Evolutionary conservation across 2,329 filamentous ascomycete genomes (phyloP), one percentile per base, ranked within the genome.

Genomic region (Sporothrix humicola): DNA sequence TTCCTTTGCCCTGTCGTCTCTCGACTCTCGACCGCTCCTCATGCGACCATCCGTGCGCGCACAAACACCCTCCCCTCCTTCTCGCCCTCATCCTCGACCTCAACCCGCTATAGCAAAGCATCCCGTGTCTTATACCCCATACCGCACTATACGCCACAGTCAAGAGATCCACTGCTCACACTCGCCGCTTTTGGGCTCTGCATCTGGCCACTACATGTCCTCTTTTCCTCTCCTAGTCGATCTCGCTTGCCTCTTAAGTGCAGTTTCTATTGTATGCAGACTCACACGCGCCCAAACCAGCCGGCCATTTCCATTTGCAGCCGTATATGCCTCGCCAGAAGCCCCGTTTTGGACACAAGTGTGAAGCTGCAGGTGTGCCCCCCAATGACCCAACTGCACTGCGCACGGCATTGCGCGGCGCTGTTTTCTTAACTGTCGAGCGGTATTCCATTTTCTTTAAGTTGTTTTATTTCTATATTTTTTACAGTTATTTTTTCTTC

Each of bases 51-150:
- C 72, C 72, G 65, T 61, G 63, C 65, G 50, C 44, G 71, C 72
- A 42, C 42, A 71, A 46, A 61, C 69, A 61, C 54, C 23, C 46
- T 37, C 44, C 61, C 58, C 37, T 44, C 58, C 13, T 20, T 44
- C 58, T 42, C 58, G 17, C 15, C 58, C 65, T 65, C 61, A 17
- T 13, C 31, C 6, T 56, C 52, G 9, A 56, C 20, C 59, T 52
- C 48, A 37, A 7, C 31, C 31, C 70, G 70, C 70, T 68, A 59
- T 68, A 58, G 71, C 59, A 68, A 68, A 58, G 58, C 31, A 26
- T 54, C 23, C 58, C 48, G 71, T 15, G 52, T 71, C 69, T 71
- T 70, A 70, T 72, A 72, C 71, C 71, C 42, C 71, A 68, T 72
- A 59, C 52, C 63, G 71, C 71, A 72, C 52, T 72, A 59, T 69